These are phyloP conservation scores for Fusarium marasasianum DNA, from an alignment of 2,329 filamentous ascomycete genomes.

Conservation along the genomic window DNA sequence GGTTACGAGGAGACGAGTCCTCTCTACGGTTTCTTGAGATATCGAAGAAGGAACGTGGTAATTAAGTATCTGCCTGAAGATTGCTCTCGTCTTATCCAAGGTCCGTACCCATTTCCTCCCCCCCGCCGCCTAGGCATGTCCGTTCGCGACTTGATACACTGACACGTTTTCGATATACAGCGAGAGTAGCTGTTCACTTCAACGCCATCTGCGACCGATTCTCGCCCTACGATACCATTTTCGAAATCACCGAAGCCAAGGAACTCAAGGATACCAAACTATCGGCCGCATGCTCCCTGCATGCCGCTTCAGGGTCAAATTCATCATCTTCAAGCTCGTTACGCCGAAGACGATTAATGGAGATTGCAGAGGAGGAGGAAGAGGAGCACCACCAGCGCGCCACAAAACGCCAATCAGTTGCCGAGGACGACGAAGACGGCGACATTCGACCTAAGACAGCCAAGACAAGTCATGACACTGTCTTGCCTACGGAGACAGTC, in stretches of 20 bases:
- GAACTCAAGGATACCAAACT: conserved; percentile 89
- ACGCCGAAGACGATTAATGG: conserved; percentile 80
- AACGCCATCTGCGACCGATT: conserved; percentile 75
- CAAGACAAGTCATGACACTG: conserved; percentile 43
- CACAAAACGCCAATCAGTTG: conserved; percentile 66
- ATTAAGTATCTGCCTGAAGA: conserved; percentile 93
- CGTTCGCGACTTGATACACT: conserved; percentile 8
- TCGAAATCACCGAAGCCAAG: conserved; percentile 77
- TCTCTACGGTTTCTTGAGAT: conserved; percentile 90
- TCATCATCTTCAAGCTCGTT: conserved; percentile 86
- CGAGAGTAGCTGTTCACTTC: conserved; percentile 81
- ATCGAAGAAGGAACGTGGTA: conserved; percentile 87
- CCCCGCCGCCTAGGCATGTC: background rate
- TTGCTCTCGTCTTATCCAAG: conserved; percentile 91
- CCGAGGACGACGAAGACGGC: conserved; percentile 58
- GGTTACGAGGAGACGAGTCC: conserved; percentile 86
- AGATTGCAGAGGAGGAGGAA: conserved; percentile 93
- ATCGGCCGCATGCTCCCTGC: conserved; percentile 86
- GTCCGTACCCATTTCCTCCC: conserved; percentile 60
- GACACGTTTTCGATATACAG: conserved; percentile 56
- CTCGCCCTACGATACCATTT: conserved; percentile 85
- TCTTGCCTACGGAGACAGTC: conserved; percentile 49
- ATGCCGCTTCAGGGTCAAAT: conserved; percentile 86
- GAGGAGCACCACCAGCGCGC: conserved; percentile 71
- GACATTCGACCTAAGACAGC: conserved; percentile 41